Conservation (phyloP, 2,329 filamentous ascomycete genomes). For the Neocatenulostroma microsporum region DNA sequence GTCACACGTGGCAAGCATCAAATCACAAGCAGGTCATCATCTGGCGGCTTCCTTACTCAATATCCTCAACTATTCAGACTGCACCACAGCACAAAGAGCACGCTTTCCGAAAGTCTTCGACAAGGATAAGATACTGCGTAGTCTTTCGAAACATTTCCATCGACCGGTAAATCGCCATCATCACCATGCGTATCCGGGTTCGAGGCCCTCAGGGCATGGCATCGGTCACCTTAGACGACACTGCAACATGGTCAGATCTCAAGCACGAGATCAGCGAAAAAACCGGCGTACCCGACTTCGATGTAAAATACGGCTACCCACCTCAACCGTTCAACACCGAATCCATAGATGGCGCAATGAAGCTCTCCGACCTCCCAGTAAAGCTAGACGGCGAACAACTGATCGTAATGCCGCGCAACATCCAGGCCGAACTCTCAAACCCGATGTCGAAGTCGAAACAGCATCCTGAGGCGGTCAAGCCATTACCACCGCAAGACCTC, state of each 20-base stretch:
- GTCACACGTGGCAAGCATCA: conserved; percentile 1
- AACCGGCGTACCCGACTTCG: conserved; percentile 59
- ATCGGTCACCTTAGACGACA: conserved; percentile 59
- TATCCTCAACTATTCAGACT: no score
- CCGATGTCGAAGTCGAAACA: conserved; percentile 22
- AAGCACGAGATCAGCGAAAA: conserved; percentile 53
- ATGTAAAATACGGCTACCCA: conserved; percentile 79
- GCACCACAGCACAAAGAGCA: no score
- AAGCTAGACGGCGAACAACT: conserved; percentile 62
- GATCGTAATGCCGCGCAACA: conserved; percentile 49
- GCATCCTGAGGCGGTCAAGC: conserved; percentile 16
- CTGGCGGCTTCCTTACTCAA: no score
- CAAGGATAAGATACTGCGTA: no score
- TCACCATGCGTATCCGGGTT: conserved; percentile 64
- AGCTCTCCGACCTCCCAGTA: conserved; percentile 50
- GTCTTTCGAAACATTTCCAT: no score
- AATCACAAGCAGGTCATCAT: no score
- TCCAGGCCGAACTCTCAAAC: conserved; percentile 28
- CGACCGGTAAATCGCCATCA: no score
- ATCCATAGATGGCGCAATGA: conserved; percentile 42
- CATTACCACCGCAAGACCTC: conserved; percentile 18
- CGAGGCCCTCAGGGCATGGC: conserved; percentile 66
- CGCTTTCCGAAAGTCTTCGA: no score
- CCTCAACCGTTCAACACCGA: conserved; percentile 60
- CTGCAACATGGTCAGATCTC: conserved; percentile 58